These are phyloP conservation scores for Stylosanthes scabra DNA, from an alignment of 331 rosid species.

Conservation along the genomic window DNA sequence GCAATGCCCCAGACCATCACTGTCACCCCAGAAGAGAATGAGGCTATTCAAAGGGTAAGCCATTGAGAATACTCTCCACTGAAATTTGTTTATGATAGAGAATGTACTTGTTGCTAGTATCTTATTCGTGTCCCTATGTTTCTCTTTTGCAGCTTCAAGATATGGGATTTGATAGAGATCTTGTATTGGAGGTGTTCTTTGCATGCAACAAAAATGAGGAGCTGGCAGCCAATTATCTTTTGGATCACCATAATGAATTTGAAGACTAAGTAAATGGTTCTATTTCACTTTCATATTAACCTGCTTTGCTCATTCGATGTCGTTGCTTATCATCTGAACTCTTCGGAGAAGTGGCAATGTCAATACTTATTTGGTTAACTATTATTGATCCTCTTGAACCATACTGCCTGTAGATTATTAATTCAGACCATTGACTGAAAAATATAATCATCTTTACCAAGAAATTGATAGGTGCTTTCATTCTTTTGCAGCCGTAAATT, in stretches of 20 bases:
- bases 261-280: slow-evolving; percentile 48
- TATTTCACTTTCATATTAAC: slow-evolving; percentile 25
- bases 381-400: slow-evolving; percentile 4
- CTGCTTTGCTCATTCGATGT: slow-evolving; percentile 6
- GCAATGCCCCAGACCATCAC: slow-evolving; percentile 67
- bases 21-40: slow-evolving; percentile 79
- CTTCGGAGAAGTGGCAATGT: slow-evolving; percentile 24
- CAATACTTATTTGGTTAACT: slow-evolving; percentile 24
- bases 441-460: slow-evolving; percentile 14
- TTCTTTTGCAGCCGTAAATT: background rate
- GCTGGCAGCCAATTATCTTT: slow-evolving; percentile 85
- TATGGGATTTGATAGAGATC: slow-evolving; percentile 84
- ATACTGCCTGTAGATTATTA: slow-evolving; percentile 24
- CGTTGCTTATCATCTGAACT: slow-evolving; percentile 27
- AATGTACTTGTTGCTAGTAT: background rate
- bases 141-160: slow-evolving; percentile 69
- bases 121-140: background rate
- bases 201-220: slow-evolving; percentile 91
- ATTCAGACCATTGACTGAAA: slow-evolving; percentile 38
- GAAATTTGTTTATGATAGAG: slow-evolving; percentile 1
- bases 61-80: background rate
- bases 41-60: slow-evolving; percentile 78
- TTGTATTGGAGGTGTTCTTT: slow-evolving; percentile 83
- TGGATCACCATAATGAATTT: slow-evolving; percentile 80
- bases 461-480: slow-evolving; percentile 13